phyloP scores from a whole-genome alignment of 371 early-diverging fungal species.

The Mycotypha africana region DNA sequence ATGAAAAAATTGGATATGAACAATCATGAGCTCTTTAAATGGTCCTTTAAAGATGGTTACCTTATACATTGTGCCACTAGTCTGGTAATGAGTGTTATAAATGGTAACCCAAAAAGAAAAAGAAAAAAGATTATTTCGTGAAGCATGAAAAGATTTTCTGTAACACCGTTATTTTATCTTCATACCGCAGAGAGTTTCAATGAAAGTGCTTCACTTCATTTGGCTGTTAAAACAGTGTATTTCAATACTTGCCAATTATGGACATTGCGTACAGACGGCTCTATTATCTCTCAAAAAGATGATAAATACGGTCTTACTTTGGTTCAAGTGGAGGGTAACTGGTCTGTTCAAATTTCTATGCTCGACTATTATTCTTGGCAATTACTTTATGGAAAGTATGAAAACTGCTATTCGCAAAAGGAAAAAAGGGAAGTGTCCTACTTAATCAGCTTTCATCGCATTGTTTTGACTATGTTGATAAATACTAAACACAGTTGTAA shows the following conservation, averaged over 20 bases:
- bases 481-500: too few relatives aligned
- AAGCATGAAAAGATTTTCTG: too few relatives aligned
- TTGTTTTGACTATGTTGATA: conserved; percentile 21
- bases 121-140: too few relatives aligned
- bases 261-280: conserved; percentile 34
- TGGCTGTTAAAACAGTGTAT: too few relatives aligned
- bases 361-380: conserved; percentile 28
- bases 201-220: too few relatives aligned
- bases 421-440: conserved; percentile 26
- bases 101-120: too few relatives aligned
- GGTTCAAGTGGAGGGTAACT: conserved; percentile 15
- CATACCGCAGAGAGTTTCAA: too few relatives aligned
- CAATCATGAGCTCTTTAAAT: conserved; percentile 18
- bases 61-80: conserved; percentile 44
- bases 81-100: conserved; percentile 25
- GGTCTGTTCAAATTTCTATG: conserved; percentile 19
- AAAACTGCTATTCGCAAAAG: conserved; percentile 22
- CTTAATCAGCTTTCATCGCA: conserved; percentile 17
- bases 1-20: conserved; percentile 25
- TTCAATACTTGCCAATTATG: conserved; percentile 31
- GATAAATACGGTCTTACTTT: conserved; percentile 24
- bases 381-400: conserved; percentile 28
- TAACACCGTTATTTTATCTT: too few relatives aligned
- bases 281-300: conserved; percentile 22
- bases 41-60: conserved; percentile 41